Evolutionary conservation across 192 early-diverging fungal genomes (phyloP).

Genomic region (Thoreauomyces humboldtii): DNA sequence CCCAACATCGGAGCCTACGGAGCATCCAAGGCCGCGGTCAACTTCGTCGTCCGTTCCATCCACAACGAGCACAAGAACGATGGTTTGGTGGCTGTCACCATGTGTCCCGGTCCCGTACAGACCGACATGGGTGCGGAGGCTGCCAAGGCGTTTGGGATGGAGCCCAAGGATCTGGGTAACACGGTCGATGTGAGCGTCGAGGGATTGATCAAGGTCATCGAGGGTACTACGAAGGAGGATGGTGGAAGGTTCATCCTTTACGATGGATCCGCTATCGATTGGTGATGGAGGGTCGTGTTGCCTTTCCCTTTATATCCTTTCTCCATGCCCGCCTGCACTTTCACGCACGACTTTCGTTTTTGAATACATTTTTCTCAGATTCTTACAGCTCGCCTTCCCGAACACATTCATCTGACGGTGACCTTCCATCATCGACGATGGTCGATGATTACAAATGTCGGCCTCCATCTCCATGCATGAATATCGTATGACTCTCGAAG

Average conservation of each 20-base stretch:
- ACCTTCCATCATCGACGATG: no score
- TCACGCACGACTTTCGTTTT: no score
- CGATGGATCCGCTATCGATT: not conserved
- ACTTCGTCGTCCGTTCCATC: conserved; percentile 1
- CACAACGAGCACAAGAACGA: not conserved
- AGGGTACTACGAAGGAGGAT: not conserved
- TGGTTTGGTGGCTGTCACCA: not conserved
- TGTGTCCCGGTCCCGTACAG: not conserved
- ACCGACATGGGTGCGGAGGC: conserved; percentile 14
- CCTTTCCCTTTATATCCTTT: no score
- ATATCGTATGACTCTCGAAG: no score
- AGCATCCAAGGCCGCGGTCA: conserved; percentile 4
- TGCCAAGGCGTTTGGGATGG: conserved; percentile 1
- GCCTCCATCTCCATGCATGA: no score
- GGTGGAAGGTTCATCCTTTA: not conserved
- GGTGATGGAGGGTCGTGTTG: no score
- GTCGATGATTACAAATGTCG: no score
- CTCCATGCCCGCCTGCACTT: no score
- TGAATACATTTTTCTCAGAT: no score
- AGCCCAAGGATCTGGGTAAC: not conserved
- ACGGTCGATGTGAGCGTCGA: conserved; percentile 1
- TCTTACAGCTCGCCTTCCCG: no score
- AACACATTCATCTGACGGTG: no score
- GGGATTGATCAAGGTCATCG: conserved; percentile 2
- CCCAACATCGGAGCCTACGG: not conserved